Conservation (phyloP, 1,139 yeast genomes). For the Suhomyces taliae region DNA sequence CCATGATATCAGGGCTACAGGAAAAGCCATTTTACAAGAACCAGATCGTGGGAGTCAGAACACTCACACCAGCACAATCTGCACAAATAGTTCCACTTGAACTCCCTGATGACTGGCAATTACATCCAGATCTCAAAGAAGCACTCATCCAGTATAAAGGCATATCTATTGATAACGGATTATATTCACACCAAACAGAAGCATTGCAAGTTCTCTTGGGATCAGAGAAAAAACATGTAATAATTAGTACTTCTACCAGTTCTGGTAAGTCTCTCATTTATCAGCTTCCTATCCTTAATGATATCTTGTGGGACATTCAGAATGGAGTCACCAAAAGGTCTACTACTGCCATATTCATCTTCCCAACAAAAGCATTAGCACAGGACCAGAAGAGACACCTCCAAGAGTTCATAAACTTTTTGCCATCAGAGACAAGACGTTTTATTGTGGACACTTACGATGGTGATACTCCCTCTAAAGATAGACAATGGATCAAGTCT, state of each 20-base stretch:
- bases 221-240: slow-evolving; percentile 56
- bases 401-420: slow-evolving; percentile 51
- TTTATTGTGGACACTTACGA: slow-evolving; percentile 77
- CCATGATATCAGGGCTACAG: slow-evolving; percentile 50
- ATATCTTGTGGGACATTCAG: slow-evolving; percentile 45
- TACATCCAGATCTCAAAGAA: slow-evolving; percentile 47
- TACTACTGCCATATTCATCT: slow-evolving; percentile 76
- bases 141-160: slow-evolving; percentile 51
- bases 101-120: slow-evolving; percentile 38
- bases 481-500: slow-evolving; percentile 53
- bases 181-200: slow-evolving; percentile 79
- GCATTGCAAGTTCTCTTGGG: slow-evolving; percentile 61
- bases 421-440: slow-evolving; percentile 36
- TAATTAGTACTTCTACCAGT: slow-evolving; percentile 89
- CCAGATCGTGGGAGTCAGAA: slow-evolving; percentile 53
- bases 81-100: slow-evolving; percentile 22
- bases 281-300: slow-evolving; percentile 78
- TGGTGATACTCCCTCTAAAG: slow-evolving; percentile 76
- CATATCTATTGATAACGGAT: slow-evolving; percentile 43
- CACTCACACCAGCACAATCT: slow-evolving; percentile 24
- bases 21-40: slow-evolving; percentile 49
- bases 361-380: slow-evolving; percentile 96
- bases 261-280: slow-evolving; percentile 93
- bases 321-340: slow-evolving; percentile 20
- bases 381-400: slow-evolving; percentile 91